Base-by-base conservation (phyloP, 208 protist genomes). In the Acanthamoeba divionensis region DNA sequence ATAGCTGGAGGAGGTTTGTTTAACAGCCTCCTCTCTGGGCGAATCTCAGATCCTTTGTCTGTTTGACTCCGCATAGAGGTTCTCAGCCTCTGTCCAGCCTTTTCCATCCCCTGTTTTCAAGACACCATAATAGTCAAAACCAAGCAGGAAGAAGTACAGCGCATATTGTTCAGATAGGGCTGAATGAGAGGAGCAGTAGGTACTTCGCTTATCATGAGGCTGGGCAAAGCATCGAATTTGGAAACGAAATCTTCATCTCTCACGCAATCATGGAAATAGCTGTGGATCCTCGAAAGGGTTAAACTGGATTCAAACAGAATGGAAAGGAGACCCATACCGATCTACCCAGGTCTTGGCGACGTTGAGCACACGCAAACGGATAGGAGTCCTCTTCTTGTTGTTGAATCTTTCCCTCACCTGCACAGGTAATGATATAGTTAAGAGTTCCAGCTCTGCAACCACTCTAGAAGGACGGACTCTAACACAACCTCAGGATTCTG, bases 321-420 rank as follows among this genome's bases (percentile, higher is more conserved):
- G 36, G 36, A 41, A 41, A 41, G 36, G 1, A 41, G 36, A 41
- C 2, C 5, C 26, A 1, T 86, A 67, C 55, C 66, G 62, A 45
- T 86, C 77, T 3, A 86, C 55, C 77, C 77, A 86, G 29, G 62
- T 86, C 77, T 86, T 86, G 52, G 54, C 48, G 1, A 86, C 77
- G 55, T 86, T 86, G 77, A 86, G 66, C 8, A 86, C 77, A 8
- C 77, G 77, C 52, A 86, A 45, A 10, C 77, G 77, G 36, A 86
- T 48, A 7, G 54, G 77, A 57, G 52, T 66, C 7, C 77, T 50
- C 77, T 86, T 86, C 38, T 50, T 45, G 15, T 9, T 48, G 71
- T 57, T 80, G 36, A 41, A 80, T 4, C 71, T 44, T 29, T 80
- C 71, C 29, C 71, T n/a, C 45, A 80, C 47, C 47, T 80, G 47